Evolutionary conservation across 169 alveolate species (phyloP).

Genomic region (Eimeria sp.): DNA sequence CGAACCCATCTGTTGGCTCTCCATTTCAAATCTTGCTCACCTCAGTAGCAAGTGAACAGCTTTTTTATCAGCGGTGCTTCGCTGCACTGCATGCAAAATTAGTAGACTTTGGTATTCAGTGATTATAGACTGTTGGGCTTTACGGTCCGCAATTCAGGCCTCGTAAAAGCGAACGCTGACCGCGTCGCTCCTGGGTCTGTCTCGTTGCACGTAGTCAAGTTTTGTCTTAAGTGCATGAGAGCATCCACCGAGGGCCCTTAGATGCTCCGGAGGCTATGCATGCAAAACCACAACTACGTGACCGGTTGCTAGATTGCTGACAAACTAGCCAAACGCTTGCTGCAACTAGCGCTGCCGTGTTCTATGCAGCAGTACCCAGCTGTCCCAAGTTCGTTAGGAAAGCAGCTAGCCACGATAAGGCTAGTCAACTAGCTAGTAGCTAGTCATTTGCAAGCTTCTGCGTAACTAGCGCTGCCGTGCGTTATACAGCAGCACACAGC

Average conservation of each 20-base stretch:
- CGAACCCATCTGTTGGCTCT: background rate
- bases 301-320: too few relatives aligned
- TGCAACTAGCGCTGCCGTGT: too few relatives aligned
- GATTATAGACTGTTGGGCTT: background rate
- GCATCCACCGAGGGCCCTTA: too few relatives aligned
- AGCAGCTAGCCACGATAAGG: background rate
- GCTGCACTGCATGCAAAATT: background rate
- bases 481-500: conserved; percentile 35
- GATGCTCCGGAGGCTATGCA: too few relatives aligned
- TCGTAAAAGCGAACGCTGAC: background rate
- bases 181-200: background rate
- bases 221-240: background rate
- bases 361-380: too few relatives aligned
- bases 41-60: background rate
- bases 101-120: too few relatives aligned
- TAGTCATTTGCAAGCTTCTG: background rate
- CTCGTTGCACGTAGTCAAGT: background rate
- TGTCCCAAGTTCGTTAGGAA: too few relatives aligned
- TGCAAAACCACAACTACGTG: too few relatives aligned
- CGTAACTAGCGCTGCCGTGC: background rate
- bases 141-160: background rate
- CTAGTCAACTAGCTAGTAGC: background rate
- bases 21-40: background rate
- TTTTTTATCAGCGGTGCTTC: background rate
- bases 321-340: too few relatives aligned